Evolutionary conservation across 73 alveolate species (phyloP).

Genomic region (Halteria grandinella): DNA sequence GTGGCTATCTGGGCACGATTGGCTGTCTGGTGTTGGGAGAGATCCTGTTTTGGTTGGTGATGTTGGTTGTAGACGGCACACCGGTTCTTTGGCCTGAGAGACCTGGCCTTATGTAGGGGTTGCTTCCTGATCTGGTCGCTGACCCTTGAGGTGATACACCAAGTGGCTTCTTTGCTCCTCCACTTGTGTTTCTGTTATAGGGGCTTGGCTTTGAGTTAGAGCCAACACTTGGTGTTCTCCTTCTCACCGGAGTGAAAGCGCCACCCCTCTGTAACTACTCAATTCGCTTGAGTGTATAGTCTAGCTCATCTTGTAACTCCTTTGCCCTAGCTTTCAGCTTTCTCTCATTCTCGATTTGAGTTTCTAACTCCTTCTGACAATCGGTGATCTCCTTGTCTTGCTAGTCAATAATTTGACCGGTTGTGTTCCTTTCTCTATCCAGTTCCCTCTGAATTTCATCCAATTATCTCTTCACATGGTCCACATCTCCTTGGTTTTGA

Average conservation of each 20-base stretch:
- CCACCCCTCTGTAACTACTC: conserved; percentile 50
- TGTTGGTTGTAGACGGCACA: not conserved
- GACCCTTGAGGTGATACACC: not conserved
- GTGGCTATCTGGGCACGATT: too few species aligned
- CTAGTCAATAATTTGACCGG: conserved; percentile 5
- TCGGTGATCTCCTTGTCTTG: conserved; percentile 50
- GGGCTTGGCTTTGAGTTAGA: conserved; percentile 30
- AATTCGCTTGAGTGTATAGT: conserved; percentile 38
- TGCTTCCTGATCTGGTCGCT: not conserved
- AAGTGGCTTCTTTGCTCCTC: not conserved
- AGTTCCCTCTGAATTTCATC: conserved; percentile 28
- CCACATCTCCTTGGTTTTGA: conserved; percentile 14
- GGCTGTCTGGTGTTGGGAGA: conserved; percentile 11
- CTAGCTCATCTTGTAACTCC: conserved; percentile 64
- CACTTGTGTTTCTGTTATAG: conserved; percentile 16
- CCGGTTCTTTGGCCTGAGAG: not conserved
- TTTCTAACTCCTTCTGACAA: conserved; percentile 32
- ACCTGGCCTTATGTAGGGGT: not conserved
- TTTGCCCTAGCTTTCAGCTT: conserved; percentile 53
- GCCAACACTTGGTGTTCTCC: not conserved
- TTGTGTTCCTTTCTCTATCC: conserved; percentile 2
- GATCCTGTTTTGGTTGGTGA: not conserved
- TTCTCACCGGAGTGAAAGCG: conserved; percentile 2
- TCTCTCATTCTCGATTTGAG: conserved; percentile 30
- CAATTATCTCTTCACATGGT: conserved; percentile 19